A percentile compares a stretch with the other conserved stretches of the same genome.
Evolutionary conservation across 225 moss, liverwort and hornwort species (phyloP).

Genomic region (Neckera pumila): DNA sequence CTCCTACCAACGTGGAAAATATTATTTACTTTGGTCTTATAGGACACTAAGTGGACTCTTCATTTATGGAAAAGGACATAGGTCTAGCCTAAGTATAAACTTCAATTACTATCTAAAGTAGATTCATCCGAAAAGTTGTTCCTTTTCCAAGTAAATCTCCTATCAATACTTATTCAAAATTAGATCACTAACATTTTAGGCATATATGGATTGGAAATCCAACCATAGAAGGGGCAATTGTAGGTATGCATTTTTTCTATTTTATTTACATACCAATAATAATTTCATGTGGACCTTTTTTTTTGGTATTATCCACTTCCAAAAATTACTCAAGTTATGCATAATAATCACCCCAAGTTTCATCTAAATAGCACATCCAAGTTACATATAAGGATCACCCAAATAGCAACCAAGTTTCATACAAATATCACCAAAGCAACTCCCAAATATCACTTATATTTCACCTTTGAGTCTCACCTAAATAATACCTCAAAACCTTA

Average conservation of each 20-base stretch:
- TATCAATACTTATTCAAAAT: not conserved
- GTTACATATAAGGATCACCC: not conserved
- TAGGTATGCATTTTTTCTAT: fast-evolving
- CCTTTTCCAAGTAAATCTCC: not conserved
- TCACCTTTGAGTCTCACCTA: fast-evolving
- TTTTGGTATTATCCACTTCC: not conserved
- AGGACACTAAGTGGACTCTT: not conserved
- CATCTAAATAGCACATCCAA: not conserved
- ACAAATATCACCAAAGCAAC: not conserved
- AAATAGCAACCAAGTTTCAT: not conserved
- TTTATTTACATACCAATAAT: not conserved
- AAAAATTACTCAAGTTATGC: too few relatives aligned
- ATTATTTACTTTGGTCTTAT: not conserved
- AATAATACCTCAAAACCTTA: not conserved
- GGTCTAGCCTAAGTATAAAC: fast-evolving
- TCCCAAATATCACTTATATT: fast-evolving
- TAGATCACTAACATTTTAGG: not conserved
- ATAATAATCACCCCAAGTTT: fast-evolving
- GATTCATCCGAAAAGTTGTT: fast-evolving
- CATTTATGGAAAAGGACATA: not conserved
- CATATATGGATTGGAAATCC: not conserved
- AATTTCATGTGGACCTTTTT: fast-evolving
- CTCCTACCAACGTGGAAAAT: fast-evolving
- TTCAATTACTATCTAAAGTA: not conserved
- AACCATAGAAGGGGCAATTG: fast-evolving